These are phyloP conservation scores for Lactarius hatsudake DNA, from an alignment of 768 basidiomycete genomes.

Conservation along the genomic window DNA sequence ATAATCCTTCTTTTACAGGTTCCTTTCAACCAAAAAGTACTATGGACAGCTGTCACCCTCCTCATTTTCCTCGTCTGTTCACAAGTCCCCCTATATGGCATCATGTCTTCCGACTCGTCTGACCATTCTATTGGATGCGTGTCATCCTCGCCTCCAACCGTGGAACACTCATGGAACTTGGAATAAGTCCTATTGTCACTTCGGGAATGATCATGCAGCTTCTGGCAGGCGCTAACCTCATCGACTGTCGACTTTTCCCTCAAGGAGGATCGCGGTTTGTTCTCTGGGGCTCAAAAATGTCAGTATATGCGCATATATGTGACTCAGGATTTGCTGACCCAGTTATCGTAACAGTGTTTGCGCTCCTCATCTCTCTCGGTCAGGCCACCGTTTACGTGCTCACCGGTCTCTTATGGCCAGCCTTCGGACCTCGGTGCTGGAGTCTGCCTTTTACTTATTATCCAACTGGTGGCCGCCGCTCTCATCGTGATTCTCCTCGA, in stretches of 20 bases:
- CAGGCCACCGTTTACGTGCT: slow-evolving; percentile 97
- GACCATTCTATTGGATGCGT: slow-evolving; percentile 99
- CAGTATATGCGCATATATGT: slow-evolving; percentile 34
- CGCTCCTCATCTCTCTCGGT: slow-evolving; percentile 92
- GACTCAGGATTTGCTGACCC: not conserved
- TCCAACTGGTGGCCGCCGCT: slow-evolving; percentile 90
- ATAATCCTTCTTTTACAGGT: slow-evolving; percentile 49
- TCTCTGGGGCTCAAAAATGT: slow-evolving; percentile 97
- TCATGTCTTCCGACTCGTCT: slow-evolving; percentile 99
- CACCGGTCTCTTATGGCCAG: slow-evolving; percentile 93
- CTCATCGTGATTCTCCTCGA: slow-evolving; percentile 98
- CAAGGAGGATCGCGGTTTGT: slow-evolving; percentile 95
- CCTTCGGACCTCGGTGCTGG: slow-evolving; percentile 93
- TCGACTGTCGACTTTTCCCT: slow-evolving; percentile 96
- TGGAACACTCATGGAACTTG: slow-evolving; percentile 98
- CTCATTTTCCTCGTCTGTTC: slow-evolving; percentile 99
- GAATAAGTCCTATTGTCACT: slow-evolving; percentile 96
- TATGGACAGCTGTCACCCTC: slow-evolving; percentile 99
- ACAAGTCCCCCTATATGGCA: slow-evolving; percentile 97
- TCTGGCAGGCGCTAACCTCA: slow-evolving; percentile 93
- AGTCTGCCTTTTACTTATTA: slow-evolving; percentile 93
- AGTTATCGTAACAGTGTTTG: slow-evolving; percentile 68
- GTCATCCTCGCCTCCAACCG: slow-evolving; percentile 98
- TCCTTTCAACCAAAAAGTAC: slow-evolving; percentile 95
- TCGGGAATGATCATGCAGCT: slow-evolving; percentile 99